Evolutionary conservation across 495 filamentous ascomycete genomes (phyloP).

Genomic region (Endocarpon pusillum): DNA sequence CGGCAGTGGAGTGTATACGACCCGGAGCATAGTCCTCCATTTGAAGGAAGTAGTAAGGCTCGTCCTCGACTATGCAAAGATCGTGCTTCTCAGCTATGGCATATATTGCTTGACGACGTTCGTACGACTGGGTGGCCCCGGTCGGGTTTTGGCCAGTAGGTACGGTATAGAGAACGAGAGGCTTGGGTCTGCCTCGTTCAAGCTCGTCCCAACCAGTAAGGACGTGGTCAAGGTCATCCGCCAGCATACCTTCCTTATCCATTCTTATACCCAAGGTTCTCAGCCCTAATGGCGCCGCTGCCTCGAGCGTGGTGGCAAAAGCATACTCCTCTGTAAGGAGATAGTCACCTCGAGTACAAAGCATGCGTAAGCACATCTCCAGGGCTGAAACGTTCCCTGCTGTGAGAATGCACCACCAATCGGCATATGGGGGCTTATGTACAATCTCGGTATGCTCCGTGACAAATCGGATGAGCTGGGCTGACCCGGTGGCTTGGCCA

Average conservation of each 20-base stretch:
- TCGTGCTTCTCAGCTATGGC: constrained; percentile 64
- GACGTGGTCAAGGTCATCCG: constrained; percentile 45
- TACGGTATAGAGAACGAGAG: constrained; percentile 40
- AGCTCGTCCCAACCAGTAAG: constrained; percentile 48
- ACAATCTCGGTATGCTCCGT: constrained; percentile 40
- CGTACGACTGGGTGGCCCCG: constrained; percentile 55
- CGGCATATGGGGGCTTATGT: constrained; percentile 56
- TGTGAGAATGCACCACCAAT: constrained; percentile 66
- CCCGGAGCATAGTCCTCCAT: constrained; percentile 64
- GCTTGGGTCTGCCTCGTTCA: constrained; percentile 43
- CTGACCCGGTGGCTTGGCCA: constrained; percentile 65
- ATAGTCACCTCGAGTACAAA: constrained; percentile 52
- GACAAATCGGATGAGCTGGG: constrained; percentile 73
- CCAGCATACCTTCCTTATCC: constrained; percentile 62
- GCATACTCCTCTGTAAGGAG: constrained; percentile 76
- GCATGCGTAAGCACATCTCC: constrained; percentile 62
- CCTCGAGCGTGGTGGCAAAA: constrained; percentile 70
- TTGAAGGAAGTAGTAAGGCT: constrained; percentile 97
- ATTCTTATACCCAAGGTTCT: constrained; percentile 55
- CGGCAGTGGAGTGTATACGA: constrained; percentile 9
- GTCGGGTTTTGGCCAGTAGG: constrained; percentile 81
- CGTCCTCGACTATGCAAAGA: constrained; percentile 79
- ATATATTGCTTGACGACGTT: constrained; percentile 56
- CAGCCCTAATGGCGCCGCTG: constrained; percentile 59
- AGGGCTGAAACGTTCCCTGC: constrained; percentile 63